Evolutionary conservation across 345 rosid genomes (phyloP).

Genomic region (Jatropha curcas): DNA sequence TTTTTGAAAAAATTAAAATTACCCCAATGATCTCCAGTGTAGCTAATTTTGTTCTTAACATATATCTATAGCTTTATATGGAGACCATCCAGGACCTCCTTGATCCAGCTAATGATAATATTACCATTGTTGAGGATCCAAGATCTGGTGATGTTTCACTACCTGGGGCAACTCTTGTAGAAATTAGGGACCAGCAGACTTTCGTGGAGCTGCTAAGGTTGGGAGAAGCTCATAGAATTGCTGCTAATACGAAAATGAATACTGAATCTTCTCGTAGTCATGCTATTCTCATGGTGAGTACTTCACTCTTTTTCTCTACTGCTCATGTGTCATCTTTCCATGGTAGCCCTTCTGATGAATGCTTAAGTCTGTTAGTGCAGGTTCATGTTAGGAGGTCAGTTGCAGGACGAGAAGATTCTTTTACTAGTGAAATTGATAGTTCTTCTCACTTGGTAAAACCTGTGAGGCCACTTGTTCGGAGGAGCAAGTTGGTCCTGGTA

Average conservation of each 20-base stretch:
- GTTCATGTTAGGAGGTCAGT: conserved; percentile 32
- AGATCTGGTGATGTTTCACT: conserved; percentile 37
- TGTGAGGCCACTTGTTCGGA: conserved; percentile 31
- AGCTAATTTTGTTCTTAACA: conserved; percentile 10
- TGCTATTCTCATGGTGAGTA: conserved; percentile 36
- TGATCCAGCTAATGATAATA: conserved; percentile 34
- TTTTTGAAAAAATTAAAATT: not conserved
- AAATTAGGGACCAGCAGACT: conserved; percentile 33
- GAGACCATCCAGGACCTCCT: conserved; percentile 39
- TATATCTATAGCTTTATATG: conserved; percentile 32
- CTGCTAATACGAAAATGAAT: conserved; percentile 38
- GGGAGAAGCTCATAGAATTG: conserved; percentile 40
- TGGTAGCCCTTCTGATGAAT: conserved; percentile 1
- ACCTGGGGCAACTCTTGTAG: conserved; percentile 36
- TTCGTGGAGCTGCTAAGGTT: conserved; percentile 33
- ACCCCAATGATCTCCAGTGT: not conserved
- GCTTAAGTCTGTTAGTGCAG: conserved; percentile 16
- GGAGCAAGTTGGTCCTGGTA: conserved; percentile 37
- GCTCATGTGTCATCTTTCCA: not conserved
- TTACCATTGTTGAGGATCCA: conserved; percentile 36
- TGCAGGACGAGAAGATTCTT: conserved; percentile 23
- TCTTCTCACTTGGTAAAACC: conserved; percentile 37
- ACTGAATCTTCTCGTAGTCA: conserved; percentile 40
- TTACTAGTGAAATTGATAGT: conserved; percentile 17
- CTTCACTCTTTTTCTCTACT: not conserved